Percentiles rank a stretch among this genome's conserved stretches.
These are phyloP conservation scores for Auricularia auricula-judae DNA, from an alignment of 768 basidiomycete species.

Conservation along the genomic window DNA sequence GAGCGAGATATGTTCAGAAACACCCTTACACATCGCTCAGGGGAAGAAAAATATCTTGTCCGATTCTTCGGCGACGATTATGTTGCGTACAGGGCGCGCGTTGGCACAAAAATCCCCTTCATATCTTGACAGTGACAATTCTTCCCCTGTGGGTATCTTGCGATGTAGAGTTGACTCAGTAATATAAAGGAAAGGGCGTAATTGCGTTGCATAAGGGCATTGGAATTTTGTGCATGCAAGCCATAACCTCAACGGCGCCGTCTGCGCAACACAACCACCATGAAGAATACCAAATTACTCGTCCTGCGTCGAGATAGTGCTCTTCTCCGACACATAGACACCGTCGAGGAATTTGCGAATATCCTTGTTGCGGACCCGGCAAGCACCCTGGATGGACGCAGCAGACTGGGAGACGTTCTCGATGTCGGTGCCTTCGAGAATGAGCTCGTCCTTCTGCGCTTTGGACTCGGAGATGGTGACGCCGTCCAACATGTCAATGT, in stretches of 20 bases:
- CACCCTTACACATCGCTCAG: conserved; percentile 27
- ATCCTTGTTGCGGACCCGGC: conserved; percentile 98
- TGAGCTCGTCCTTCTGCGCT: conserved; percentile 88
- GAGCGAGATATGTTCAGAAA: neutral
- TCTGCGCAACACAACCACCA: neutral
- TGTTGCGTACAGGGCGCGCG: conserved; percentile 55
- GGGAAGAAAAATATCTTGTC: conserved; percentile 69
- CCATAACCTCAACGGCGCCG: neutral
- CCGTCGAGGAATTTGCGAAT: conserved; percentile 98
- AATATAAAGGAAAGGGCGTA: neutral
- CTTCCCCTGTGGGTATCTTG: neutral
- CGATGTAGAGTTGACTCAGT: no score
- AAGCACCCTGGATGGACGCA: conserved; percentile 92
- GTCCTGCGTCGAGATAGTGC: conserved; percentile 34
- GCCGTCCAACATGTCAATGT: conserved; percentile 86
- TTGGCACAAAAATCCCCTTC: conserved; percentile 85
- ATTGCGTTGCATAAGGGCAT: neutral
- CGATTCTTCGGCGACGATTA: conserved; percentile 90
- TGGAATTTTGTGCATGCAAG: conserved; percentile 1
- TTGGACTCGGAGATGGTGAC: conserved; percentile 79
- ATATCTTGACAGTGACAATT: conserved; percentile 36
- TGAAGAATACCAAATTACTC: conserved; percentile 15
- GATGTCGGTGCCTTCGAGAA: conserved; percentile 90
- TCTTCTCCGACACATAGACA: conserved; percentile 78
- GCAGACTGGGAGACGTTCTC: conserved; percentile 97